Conservation (phyloP, 2,329 filamentous ascomycete species). For the Arthrobotrys conoides region DNA sequence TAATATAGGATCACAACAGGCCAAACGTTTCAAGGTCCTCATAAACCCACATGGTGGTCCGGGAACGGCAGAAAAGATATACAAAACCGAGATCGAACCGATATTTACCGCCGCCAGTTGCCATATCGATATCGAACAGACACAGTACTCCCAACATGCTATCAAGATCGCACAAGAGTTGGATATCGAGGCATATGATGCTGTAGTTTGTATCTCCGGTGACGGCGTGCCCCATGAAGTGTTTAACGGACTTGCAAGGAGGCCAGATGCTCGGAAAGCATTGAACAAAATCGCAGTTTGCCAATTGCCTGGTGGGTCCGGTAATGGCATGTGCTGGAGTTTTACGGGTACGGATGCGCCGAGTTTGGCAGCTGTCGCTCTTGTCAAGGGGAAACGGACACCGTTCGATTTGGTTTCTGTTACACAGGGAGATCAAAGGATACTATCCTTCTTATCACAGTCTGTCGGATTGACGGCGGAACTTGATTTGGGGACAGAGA, state of each 20-base stretch:
- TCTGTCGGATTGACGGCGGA: slow-evolving; percentile 91
- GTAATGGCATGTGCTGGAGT: slow-evolving; percentile 94
- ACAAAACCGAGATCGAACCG: slow-evolving; percentile 81
- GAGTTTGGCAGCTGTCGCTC: slow-evolving; percentile 81
- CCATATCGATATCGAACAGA: slow-evolving; percentile 79
- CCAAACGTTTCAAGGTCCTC: slow-evolving; percentile 86
- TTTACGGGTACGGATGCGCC: slow-evolving; percentile 84
- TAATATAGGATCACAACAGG: slow-evolving; percentile 70
- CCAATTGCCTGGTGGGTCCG: slow-evolving; percentile 91
- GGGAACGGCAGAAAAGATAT: slow-evolving; percentile 80
- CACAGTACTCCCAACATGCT: slow-evolving; percentile 81
- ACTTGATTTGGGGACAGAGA: slow-evolving; percentile 87
- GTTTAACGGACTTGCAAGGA: slow-evolving; percentile 89
- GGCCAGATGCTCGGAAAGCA: slow-evolving; percentile 80
- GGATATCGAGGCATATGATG: slow-evolving; percentile 85
- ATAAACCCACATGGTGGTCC: slow-evolving; percentile 93
- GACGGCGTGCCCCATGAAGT: slow-evolving; percentile 94
- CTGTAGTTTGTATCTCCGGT: slow-evolving; percentile 89
- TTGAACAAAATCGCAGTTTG: slow-evolving; percentile 83
- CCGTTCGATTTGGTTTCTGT: slow-evolving; percentile 88
- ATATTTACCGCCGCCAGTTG: slow-evolving; percentile 87
- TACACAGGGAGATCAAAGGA: slow-evolving; percentile 82
- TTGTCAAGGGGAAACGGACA: slow-evolving; percentile 83
- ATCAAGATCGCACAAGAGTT: slow-evolving; percentile 80
- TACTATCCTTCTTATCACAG: slow-evolving; percentile 91